Base-by-base conservation (phyloP, 1,139 yeast genomes). In the Candida gigantensis region DNA sequence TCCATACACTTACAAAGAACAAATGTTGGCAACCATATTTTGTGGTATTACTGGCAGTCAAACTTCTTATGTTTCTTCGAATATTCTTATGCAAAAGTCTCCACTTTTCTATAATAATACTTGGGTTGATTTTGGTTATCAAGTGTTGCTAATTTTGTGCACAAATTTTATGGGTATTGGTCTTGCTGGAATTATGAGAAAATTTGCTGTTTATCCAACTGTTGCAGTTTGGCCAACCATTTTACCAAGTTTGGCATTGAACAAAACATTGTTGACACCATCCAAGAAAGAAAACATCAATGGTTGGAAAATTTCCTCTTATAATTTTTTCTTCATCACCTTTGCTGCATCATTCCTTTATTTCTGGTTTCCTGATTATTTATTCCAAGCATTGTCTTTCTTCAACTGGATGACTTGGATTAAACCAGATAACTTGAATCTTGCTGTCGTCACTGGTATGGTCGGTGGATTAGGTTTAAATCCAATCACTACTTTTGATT, bases 121-220 rank as follows among this genome's bases (percentile, higher is more conserved):
- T 6, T 70, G 75, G 70, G 72, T 66, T 4, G 55, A 58, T 13
- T 60, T 61, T 40, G 79, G 80, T 18, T 74, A 72, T 47, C 77
- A 77, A 52, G 52, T 73, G 26, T 53, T 76, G 37, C 55, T 81
- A 31, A 65, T 73, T 4, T 50, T 78, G 28, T 65, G 81, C 2
- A 71, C 83, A 4, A 81, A 80, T 50, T 72, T 71, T 44, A 54
- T 81, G 52, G 87, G 88, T 17, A 73, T 79, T 46, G 82, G 83
- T 68, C 85, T 49, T 68, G 68, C n/a, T n/a, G n/a, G n/a, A n/a
- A n/a, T n/a, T n/a, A n/a, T n/a, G n/a, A n/a, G n/a, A n/a, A n/a
- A n/a, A 39, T 68, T 79, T 44, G 70, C 74, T 9, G 69, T 81
- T 14, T 79, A 79, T 49, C 85, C 86, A 11, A 59, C 67, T 13